Conservation (phyloP, 2,329 filamentous ascomycete species). For the Fusarium avenaceum region DNA sequence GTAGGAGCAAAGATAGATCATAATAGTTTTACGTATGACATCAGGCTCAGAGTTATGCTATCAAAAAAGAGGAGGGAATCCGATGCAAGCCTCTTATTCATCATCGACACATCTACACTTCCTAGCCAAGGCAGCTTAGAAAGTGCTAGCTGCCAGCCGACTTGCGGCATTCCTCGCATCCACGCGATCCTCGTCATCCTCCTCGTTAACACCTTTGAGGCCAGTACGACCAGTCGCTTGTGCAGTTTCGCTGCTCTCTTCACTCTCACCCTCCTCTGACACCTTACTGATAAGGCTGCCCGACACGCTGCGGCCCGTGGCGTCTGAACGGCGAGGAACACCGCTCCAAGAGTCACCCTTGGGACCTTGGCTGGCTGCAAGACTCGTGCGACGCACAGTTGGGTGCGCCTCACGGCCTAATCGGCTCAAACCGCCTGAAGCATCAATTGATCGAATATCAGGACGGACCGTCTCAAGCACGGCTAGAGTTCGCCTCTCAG, state of each 20-base stretch:
- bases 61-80: conserved; percentile 39
- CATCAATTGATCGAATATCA: conserved; percentile 93
- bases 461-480: conserved; percentile 94
- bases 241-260: conserved; percentile 58
- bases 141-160: conserved; percentile 92
- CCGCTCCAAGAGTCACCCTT: conserved; percentile 99
- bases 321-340: conserved; percentile 85
- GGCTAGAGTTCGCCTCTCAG: conserved; percentile 90
- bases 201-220: conserved; percentile 75
- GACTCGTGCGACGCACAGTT: conserved; percentile 75
- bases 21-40: conserved; percentile 44
- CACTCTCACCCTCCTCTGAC: conserved; percentile 70
- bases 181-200: conserved; percentile 92
- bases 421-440: conserved; percentile 88
- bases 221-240: conserved; percentile 58
- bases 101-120: conserved; percentile 35
- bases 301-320: conserved; percentile 81
- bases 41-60: conserved; percentile 46
- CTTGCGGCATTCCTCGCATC: conserved; percentile 97
- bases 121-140: conserved; percentile 63
- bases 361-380: conserved; percentile 91
- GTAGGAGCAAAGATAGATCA: conserved; percentile 20
- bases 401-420: conserved; percentile 92
- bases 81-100: conserved; percentile 33
- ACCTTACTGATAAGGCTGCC: conserved; percentile 76